These are phyloP conservation scores for Baorangia bicolor DNA, from an alignment of 768 basidiomycete species.

Conservation along the genomic window DNA sequence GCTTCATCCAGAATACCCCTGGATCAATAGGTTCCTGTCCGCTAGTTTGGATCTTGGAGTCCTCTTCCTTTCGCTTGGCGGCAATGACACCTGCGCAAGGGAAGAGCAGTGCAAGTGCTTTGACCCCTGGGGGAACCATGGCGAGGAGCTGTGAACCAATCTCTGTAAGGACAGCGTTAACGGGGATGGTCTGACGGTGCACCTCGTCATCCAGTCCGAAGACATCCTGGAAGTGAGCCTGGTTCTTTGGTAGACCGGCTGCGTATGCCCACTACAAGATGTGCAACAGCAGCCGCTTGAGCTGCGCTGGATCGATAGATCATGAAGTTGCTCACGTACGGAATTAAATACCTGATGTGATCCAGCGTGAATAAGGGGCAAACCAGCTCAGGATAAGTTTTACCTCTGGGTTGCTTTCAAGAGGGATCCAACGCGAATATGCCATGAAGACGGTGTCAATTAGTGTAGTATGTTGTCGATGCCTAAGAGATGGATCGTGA, in stretches of 20 bases:
- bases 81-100: constrained; percentile 59
- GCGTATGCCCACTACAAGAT: constrained; percentile 63
- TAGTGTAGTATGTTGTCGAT: not conserved
- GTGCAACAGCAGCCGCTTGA: not conserved
- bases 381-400: not conserved
- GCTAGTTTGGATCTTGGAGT: constrained; percentile 47
- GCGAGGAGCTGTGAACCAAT: constrained; percentile 52
- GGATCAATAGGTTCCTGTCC: constrained; percentile 53
- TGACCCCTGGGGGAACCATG: constrained; percentile 70
- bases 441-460: constrained; percentile 15
- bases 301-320: not conserved
- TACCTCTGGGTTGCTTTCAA: constrained; percentile 73
- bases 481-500: not conserved
- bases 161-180: not conserved
- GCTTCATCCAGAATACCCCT: constrained; percentile 84
- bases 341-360: constrained; percentile 30
- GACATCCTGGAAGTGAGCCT: constrained; percentile 63
- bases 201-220: constrained; percentile 73
- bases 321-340: constrained; percentile 16
- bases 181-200: constrained; percentile 2
- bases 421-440: constrained; percentile 64
- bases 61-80: constrained; percentile 56
- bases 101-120: constrained; percentile 85
- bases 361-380: constrained; percentile 4
- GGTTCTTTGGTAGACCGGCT: constrained; percentile 55